A percentile compares a stretch with the other conserved stretches of the same genome.
Evolutionary conservation across 805 yeast species (phyloP).

Genomic region (Saturnispora bothae): DNA sequence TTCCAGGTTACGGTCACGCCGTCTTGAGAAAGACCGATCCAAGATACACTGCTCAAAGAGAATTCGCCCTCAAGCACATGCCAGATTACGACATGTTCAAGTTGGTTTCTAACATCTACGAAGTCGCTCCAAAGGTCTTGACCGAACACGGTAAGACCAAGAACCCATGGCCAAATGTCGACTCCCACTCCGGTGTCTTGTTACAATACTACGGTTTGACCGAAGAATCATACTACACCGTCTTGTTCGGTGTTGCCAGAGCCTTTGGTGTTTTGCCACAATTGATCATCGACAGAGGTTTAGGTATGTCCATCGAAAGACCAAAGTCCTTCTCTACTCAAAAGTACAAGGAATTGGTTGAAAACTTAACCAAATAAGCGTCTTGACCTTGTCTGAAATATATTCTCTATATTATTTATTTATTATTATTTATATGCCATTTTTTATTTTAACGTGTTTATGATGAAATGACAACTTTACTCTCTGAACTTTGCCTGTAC

Average conservation of each 20-base stretch:
- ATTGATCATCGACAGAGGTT: slow-evolving; percentile 74
- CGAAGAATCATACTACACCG: slow-evolving; percentile 77
- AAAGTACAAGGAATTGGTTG: slow-evolving; percentile 77
- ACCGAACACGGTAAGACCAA: slow-evolving; percentile 82
- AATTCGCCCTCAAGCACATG: slow-evolving; percentile 64
- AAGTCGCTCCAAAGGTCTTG: slow-evolving; percentile 74
- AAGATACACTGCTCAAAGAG: slow-evolving; percentile 77
- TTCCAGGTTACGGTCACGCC: slow-evolving; percentile 86
- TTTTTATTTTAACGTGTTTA: neutral
- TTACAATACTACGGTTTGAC: slow-evolving; percentile 79
- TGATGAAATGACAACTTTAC: too few species aligned
- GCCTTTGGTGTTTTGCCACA: slow-evolving; percentile 82
- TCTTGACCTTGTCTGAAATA: neutral
- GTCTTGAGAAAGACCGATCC: slow-evolving; percentile 85
- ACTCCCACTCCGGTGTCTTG: slow-evolving; percentile 78
- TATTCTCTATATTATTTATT: too few species aligned
- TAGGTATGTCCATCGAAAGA: slow-evolving; percentile 77
- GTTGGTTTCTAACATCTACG: slow-evolving; percentile 66
- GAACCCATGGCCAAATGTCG: slow-evolving; percentile 92
- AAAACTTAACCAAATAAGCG: slow-evolving; percentile 17
- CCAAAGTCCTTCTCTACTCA: slow-evolving; percentile 92
- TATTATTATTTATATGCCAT: neutral
- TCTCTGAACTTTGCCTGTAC: too few species aligned
- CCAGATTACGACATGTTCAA: slow-evolving; percentile 74
- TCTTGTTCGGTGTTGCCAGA: slow-evolving; percentile 77